Evolutionary conservation across 306 rosid species (phyloP).

Genomic region (Canavalia gladiata): DNA sequence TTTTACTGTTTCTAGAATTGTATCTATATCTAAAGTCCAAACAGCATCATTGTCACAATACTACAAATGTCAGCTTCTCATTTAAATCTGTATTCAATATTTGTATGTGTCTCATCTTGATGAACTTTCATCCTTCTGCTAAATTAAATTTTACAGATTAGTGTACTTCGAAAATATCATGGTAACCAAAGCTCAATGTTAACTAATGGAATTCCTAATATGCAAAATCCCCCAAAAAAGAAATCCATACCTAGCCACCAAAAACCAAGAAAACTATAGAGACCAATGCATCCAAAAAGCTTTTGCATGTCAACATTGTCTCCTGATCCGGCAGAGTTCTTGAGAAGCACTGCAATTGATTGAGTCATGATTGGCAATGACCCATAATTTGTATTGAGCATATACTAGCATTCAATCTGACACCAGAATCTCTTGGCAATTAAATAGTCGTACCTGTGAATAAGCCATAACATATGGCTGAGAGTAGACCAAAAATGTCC

Average conservation of each 20-base stretch:
- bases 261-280: constrained; percentile 72
- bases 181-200: background rate
- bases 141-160: background rate
- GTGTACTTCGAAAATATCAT: background rate
- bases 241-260: constrained; percentile 84
- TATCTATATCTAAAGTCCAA: too few relatives aligned
- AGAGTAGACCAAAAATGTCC: constrained; percentile 69
- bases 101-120: background rate
- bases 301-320: constrained; percentile 76
- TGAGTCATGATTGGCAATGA: constrained; percentile 26
- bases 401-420: constrained; percentile 7
- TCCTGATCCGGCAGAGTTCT: constrained; percentile 76
- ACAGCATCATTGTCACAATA: too few relatives aligned
- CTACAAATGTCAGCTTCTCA: too few relatives aligned
- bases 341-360: constrained; percentile 69
- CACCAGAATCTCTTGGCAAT: constrained; percentile 16
- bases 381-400: background rate
- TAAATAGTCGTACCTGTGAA: constrained; percentile 63
- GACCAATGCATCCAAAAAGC: constrained; percentile 80
- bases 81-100: too few relatives aligned
- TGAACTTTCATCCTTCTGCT: background rate
- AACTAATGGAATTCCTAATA: background rate
- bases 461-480: constrained; percentile 72
- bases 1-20: too few relatives aligned
- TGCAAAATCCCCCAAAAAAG: background rate